phyloP scores from a whole-genome alignment of 208 protist species.

The Leishmania arabica region DNA sequence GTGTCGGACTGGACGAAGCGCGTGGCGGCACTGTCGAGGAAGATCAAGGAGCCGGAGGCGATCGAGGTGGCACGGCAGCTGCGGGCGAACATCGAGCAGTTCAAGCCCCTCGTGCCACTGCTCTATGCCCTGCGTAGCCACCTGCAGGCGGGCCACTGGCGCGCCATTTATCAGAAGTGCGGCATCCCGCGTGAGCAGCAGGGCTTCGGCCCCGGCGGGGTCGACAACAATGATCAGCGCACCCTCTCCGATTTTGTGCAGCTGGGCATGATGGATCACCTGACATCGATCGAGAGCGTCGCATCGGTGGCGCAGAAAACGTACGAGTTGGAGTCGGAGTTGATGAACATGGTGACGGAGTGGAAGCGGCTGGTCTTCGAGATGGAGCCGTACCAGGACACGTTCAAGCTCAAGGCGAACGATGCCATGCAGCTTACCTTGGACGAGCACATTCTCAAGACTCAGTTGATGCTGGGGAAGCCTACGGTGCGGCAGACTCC shows the following conservation, averaged over 20 bases:
- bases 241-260: constrained; percentile 85
- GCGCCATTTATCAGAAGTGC: constrained; percentile 85
- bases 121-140: constrained; percentile 94
- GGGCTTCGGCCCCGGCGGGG: constrained; percentile 73
- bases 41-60: constrained; percentile 89
- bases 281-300: constrained; percentile 86
- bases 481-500: constrained; percentile 90
- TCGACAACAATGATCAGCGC: constrained; percentile 84
- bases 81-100: constrained; percentile 90
- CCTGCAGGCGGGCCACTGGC: constrained; percentile 94
- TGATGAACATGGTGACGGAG: constrained; percentile 93
- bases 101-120: constrained; percentile 93
- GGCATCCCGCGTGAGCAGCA: constrained; percentile 88
- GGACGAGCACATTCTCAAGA: constrained; percentile 97
- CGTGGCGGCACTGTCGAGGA: constrained; percentile 77
- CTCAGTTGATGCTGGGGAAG: constrained; percentile 96
- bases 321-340: constrained; percentile 90
- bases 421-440: constrained; percentile 94
- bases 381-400: constrained; percentile 92
- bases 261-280: constrained; percentile 84
- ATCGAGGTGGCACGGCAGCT: constrained; percentile 75
- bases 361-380: constrained; percentile 95
- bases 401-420: constrained; percentile 93
- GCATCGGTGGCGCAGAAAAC: constrained; percentile 89
- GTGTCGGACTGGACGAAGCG: constrained; percentile 85